Evolutionary conservation across 2,329 filamentous ascomycete species (phyloP), one percentile per base, ranked within the genome.

Genomic region (Penicillium sp.): DNA sequence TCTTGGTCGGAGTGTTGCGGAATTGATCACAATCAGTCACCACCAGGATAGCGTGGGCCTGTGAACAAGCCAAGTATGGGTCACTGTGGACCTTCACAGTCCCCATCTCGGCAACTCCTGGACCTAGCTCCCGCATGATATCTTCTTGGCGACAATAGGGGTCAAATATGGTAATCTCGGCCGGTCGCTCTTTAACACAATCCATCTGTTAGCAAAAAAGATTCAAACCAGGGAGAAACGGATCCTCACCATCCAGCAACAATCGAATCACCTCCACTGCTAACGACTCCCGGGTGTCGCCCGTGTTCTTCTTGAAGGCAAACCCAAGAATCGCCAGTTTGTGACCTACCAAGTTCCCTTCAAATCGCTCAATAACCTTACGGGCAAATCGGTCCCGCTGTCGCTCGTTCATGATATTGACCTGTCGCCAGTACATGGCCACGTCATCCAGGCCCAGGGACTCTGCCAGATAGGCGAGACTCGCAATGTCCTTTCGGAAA

Each of bases 401-500:
- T 74, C 86, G 89, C 68, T 90, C 87, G 75, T 93, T 93, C 80
- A 93, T 89, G 65, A 82, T 83, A 59, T 91, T 82, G 3, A 93
- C 88, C 55, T 86, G 82, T 58, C 81, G 81, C 90, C 90, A 93
- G 76, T 92, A 93, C 61, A 86, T 82, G 33, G 86, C 88, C 0
- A 93, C 89, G 65, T 92, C 87, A 4, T 83, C 81, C 11, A 92
- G 78, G 51, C 87, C 84, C 54, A 91, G 79, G 3, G 83, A 85
- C 65, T 90, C 87, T 16, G 90, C 87, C 29, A 93, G 80, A 74
- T 93, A 91, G 19, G 87, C 84, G 37, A 93, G 77, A 72, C 84
- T 89, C 49, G 90, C 79, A 43, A 92, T 84, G 68, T 93, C 90
- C 75, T 93, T 93, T 73, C 88, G 86, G 80, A 93, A 92, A 74